Base-by-base conservation (phyloP, 768 basidiomycete species). In the Trametes coccinea region DNA sequence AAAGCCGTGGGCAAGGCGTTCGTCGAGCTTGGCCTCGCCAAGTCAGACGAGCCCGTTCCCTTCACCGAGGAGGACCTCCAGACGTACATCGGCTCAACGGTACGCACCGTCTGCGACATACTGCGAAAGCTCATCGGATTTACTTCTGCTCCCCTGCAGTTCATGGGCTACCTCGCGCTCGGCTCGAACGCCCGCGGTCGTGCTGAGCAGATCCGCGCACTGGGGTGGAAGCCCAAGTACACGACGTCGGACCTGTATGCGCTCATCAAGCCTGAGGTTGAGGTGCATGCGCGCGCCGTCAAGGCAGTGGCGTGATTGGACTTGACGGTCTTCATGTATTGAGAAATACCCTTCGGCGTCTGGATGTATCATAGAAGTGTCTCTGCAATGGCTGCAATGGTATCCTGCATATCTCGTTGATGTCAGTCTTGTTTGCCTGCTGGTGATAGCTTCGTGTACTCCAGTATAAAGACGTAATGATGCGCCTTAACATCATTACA, bases 201-300 rank as follows among this genome's bases (percentile, higher is more conserved):
- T 2, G 69, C 59, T 3, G 66, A 67, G 43, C 73, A 81, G 53
- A 74, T 76, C 1, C 73, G 74, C 45, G 16, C 33, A 29, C 69
- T 82, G 60, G 81, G 82, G 4, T 82, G 82, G 81, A 76, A 74
- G 53, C 80, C 81, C 1, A 72, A 66, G 14, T 73, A 78, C 58
- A 76, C 74, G 0, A 80, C 69, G 6, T 56, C 51, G 13, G 80
- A 82, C 57, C 66, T 84, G 69, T 59, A 81, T 47, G 76, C 71
- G 13, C 79, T 77, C 63, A 73, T 83, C 59, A 69, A 69, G 48
- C 67, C 71, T 1, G 80, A 83, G 62, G 73, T 80, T 33, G 72
- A 76, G 31, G 45, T 27, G 8, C 45, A 22, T 27, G 45, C 45
- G 5, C 27, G 22, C 11, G 8, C 22, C 11, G 9, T 27, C 17